Evolutionary conservation across 371 early-diverging fungal genomes (phyloP).

Genomic region (Mortierella sp.): DNA sequence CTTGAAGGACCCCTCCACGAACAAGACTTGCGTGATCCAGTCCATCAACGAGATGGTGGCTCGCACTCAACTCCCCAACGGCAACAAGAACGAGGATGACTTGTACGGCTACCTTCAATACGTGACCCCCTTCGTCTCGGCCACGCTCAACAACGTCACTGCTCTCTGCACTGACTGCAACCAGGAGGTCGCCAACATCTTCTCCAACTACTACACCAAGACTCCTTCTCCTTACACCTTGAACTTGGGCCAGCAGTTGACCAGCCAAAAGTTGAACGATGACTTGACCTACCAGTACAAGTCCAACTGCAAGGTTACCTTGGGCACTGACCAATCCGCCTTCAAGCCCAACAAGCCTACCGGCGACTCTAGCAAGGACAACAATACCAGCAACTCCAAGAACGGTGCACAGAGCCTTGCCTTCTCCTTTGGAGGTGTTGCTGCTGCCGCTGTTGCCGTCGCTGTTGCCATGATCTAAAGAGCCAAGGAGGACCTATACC

Average conservation of each 20-base stretch:
- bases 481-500: not conserved
- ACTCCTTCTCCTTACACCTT: slow-evolving; percentile 30
- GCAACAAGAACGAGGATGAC: slow-evolving; percentile 35
- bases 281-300: slow-evolving; percentile 30
- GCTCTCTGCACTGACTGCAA: slow-evolving; percentile 44
- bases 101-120: slow-evolving; percentile 47
- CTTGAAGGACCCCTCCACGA: slow-evolving; percentile 22
- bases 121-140: slow-evolving; percentile 33
- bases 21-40: slow-evolving; percentile 31
- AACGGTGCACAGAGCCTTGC: slow-evolving; percentile 1
- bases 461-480: slow-evolving; percentile 12
- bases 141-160: slow-evolving; percentile 15
- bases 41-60: slow-evolving; percentile 44
- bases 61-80: slow-evolving; percentile 31
- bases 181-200: slow-evolving; percentile 51
- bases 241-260: slow-evolving; percentile 35
- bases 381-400: slow-evolving; percentile 1
- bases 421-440: slow-evolving; percentile 17
- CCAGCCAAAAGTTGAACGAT: not conserved
- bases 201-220: slow-evolving; percentile 44
- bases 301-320: slow-evolving; percentile 15
- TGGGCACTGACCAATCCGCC: slow-evolving; percentile 9
- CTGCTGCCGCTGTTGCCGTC: slow-evolving; percentile 20
- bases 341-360: slow-evolving; percentile 15
- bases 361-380: not conserved